These are phyloP conservation scores for Mucor plumbeus DNA, from an alignment of 371 early-diverging fungal genomes.

Conservation along the genomic window DNA sequence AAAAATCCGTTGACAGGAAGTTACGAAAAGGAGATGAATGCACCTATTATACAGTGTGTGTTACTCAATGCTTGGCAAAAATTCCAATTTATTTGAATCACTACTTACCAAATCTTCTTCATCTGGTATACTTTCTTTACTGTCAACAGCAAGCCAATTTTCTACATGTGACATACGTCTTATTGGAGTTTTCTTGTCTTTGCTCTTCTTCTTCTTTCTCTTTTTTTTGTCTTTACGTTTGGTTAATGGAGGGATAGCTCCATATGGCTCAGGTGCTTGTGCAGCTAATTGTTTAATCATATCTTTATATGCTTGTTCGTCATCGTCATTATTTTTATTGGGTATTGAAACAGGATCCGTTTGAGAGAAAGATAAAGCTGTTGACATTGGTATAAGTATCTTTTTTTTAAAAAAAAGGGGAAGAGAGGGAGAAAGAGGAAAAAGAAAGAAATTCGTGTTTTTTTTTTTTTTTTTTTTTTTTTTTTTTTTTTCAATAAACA, in stretches of 20 bases:
- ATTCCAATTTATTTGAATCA: neutral
- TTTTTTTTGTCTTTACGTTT: constrained; percentile 25
- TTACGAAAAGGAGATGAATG: constrained; percentile 46
- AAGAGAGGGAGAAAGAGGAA: constrained; percentile 19
- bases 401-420: neutral
- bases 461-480: neutral
- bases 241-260: constrained; percentile 55
- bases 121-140: constrained; percentile 57
- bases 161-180: constrained; percentile 58
- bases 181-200: constrained; percentile 26
- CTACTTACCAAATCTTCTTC: constrained; percentile 53
- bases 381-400: constrained; percentile 16
- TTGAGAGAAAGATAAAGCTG: constrained; percentile 33
- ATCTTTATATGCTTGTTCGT: constrained; percentile 49
- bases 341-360: constrained; percentile 40
- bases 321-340: constrained; percentile 23
- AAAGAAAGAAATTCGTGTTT: constrained; percentile 14
- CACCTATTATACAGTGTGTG: neutral
- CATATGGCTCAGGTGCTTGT: constrained; percentile 61
- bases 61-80: neutral
- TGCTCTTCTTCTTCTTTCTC: constrained; percentile 34
- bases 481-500: neutral
- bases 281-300: constrained; percentile 49
- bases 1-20: constrained; percentile 51
- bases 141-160: constrained; percentile 55